Evolutionary conservation across 345 rosid genomes (phyloP), one percentile per base, ranked within the genome.

Genomic region (Murraya paniculata): DNA sequence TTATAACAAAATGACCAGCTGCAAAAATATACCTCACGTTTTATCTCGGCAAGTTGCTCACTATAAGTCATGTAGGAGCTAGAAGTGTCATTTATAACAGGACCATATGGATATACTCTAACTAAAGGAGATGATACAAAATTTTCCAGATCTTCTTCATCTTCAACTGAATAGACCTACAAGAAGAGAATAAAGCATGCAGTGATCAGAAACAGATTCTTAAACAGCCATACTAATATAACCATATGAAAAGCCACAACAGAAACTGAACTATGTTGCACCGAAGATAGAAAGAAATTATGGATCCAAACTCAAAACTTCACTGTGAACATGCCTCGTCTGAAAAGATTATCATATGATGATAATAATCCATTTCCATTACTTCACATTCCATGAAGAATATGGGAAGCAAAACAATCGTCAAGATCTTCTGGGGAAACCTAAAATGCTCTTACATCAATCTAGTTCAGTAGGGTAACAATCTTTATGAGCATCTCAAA

Each of bases 151-250:
- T 91, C 94, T 76, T 66, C 93, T 50, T 77, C 84, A 78, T 88
- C 79, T 84, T 90, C 94, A 85, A 92, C 94, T 35, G 97, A 86
- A 82, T 85, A 91, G 68, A 95, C 95, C 99, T 95, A 77, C 76
- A 76, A 77, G 77, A 74, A 50, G n/a, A 35, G 0, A 14, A 39
- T 30, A 57, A 73, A 73, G 39, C 60, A 8, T 39, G 59, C 22
- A 35, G 21, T 57, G 64, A 58, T 55, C 53, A 45, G 33, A 64
- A 45, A 45, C 7, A 24, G 56, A 68, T 28, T 6, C 60, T 50
- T 50, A 13, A 81, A 68, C 61, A 30, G 19, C 27, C 21, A 35
- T 66, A 76, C 70, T 55, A 79, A 58, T 22, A 31, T 18, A 65
- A 41, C 50, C 48, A 24, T 18, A 33, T 33, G 72, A 48, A 16